These are phyloP conservation scores for Pseudofabraea citricarpa DNA, from an alignment of 2,329 filamentous ascomycete species.

Conservation along the genomic window DNA sequence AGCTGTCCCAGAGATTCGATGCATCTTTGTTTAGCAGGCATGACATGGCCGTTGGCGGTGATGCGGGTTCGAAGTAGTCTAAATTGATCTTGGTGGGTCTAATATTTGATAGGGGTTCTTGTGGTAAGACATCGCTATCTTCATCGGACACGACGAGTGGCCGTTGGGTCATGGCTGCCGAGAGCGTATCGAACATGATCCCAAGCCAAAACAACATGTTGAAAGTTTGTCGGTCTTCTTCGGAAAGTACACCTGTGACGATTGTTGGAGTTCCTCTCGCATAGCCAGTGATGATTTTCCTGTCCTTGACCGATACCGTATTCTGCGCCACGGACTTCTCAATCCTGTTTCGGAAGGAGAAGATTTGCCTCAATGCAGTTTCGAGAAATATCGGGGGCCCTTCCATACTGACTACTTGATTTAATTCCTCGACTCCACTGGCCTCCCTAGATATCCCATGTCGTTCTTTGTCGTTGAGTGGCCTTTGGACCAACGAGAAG, in stretches of 20 bases:
- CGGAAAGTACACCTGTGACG: conserved; percentile 18
- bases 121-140: conserved; percentile 31
- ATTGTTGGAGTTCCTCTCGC: too few relatives aligned
- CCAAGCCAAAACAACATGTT: conserved; percentile 53
- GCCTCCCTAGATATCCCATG: background rate
- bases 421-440: background rate
- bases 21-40: conserved; percentile 10
- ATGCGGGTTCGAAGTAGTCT: background rate
- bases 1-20: conserved; percentile 33
- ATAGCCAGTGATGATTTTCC: too few relatives aligned
- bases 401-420: conserved; percentile 7
- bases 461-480: conserved; percentile 5
- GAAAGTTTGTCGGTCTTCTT: conserved; percentile 40
- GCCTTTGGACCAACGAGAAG: conserved; percentile 12
- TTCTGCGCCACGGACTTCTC: conserved; percentile 1
- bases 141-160: conserved; percentile 40
- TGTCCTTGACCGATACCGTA: conserved; percentile 4
- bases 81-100: background rate
- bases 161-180: conserved; percentile 45
- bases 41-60: background rate
- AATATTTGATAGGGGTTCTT: background rate
- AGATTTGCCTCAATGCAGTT: conserved; percentile 9
- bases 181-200: conserved; percentile 55
- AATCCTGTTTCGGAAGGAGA: conserved; percentile 4
- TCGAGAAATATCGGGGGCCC: conserved; percentile 8